Percentiles rank a stretch among this genome's conserved stretches.
phyloP scores from a whole-genome alignment of 78 protist genomes.

The Dictyostelium capitatum region DNA sequence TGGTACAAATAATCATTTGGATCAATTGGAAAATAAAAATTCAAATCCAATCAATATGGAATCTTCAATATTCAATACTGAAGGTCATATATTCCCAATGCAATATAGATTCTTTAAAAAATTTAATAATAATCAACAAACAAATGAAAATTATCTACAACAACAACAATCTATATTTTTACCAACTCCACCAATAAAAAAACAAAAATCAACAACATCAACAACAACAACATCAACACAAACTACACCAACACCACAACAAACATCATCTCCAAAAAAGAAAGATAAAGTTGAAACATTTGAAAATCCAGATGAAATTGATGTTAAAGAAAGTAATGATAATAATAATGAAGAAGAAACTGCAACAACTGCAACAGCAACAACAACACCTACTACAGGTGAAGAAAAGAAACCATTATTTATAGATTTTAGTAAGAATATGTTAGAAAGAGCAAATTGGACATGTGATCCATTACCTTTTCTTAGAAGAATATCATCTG shows the following conservation, averaged over 20 bases:
- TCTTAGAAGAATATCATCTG: constrained; percentile 60
- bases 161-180: too few relatives aligned
- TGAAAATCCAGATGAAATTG: background rate
- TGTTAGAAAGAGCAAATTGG: constrained; percentile 44
- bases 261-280: too few relatives aligned
- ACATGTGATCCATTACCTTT: constrained; percentile 33
- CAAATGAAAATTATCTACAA: background rate
- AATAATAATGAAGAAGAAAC: background rate
- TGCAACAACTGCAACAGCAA: background rate
- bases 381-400: too few relatives aligned
- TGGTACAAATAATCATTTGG: background rate
- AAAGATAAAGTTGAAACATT: too few relatives aligned
- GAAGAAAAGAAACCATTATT: background rate
- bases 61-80: constrained; percentile 81
- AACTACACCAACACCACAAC: too few relatives aligned
- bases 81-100: constrained; percentile 84
- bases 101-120: constrained; percentile 51
- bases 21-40: background rate
- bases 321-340: background rate
- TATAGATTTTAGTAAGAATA: background rate
- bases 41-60: constrained; percentile 15
- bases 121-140: background rate
- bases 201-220: too few relatives aligned
- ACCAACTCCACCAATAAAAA: background rate
- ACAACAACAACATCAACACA: too few relatives aligned